Evolutionary conservation across 2,329 filamentous ascomycete genomes (phyloP), one percentile per base, ranked within the genome.

Genomic region (Passalora sequoiae): DNA sequence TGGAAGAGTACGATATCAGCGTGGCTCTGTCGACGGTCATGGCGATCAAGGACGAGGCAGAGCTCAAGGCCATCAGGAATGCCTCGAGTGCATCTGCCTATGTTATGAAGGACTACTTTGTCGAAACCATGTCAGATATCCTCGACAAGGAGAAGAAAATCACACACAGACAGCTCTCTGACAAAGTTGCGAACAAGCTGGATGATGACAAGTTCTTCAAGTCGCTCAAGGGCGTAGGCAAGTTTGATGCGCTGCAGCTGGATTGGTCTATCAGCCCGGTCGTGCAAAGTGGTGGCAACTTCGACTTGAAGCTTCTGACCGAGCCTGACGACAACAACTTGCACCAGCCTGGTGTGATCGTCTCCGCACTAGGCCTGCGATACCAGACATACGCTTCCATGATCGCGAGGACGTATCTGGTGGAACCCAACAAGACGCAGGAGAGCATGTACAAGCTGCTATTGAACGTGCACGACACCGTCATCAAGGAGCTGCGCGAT

Each of bases 131-230:
- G 89, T 95, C 91, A 38, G 84, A 86, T 57, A 84, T 97, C 40
- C 80, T 98, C 47, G 92, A 98, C 61, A 84, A 89, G 55, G 94
- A 97, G 66, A 96, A 95, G 74, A 95, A 95, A 64, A 88, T 97
- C 62, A 92, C 89, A 51, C 92, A 98, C 68, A 86, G 83, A 53
- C 76, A 77, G 2, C 76, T 98, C 6, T 82, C 86, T n/a, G 81
- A 87, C 59, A 92, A 89, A 67, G 84, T 98, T 22, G 82, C 91
- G 55, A 80, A 81, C 60, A 96, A 96, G 70, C 83, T 98, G 44
- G 91, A 97, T 58, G 89, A 98, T 57, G 74, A 79, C 39, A 94
- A 94, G 60, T 98, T 94, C 64, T 98, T 95, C 80, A 86, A 89
- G 62, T 85, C 63, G 77, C 84, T 69, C 46, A 95, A 91, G 67